Evolutionary conservation across 1,139 yeast species (phyloP).

Genomic region (Yamadazyma songkhlaensis): DNA sequence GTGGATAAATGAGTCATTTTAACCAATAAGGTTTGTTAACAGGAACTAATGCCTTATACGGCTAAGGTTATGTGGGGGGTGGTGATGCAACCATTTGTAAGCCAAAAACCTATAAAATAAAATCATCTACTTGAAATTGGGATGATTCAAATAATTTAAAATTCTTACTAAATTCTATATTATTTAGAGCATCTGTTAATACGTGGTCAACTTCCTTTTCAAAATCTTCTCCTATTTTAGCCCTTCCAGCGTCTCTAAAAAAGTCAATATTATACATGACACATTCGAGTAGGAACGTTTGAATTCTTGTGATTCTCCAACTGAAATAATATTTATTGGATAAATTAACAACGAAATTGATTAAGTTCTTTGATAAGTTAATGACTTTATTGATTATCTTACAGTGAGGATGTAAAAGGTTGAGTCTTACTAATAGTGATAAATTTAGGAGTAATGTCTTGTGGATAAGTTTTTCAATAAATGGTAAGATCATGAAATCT

Average conservation of each 20-base stretch:
- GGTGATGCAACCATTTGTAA: too few relatives aligned
- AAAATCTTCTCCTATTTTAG: too few relatives aligned
- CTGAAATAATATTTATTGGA: constrained; percentile 42
- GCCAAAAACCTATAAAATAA: background rate
- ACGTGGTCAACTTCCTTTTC: background rate
- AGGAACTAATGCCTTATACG: too few relatives aligned
- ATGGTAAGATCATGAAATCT: constrained; percentile 1
- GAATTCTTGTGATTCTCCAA: constrained; percentile 40
- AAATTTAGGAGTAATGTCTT: constrained; percentile 1
- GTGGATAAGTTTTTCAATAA: constrained; percentile 1
- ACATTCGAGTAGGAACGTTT: constrained; percentile 18
- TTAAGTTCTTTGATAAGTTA: constrained; percentile 1
- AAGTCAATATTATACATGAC: background rate
- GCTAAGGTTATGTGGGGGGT: too few relatives aligned
- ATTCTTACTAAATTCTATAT: constrained; percentile 1
- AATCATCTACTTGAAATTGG: background rate
- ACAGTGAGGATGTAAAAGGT: background rate
- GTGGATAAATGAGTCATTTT: too few relatives aligned
- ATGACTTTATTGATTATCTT: background rate
- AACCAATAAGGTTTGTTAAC: too few relatives aligned
- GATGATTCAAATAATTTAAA: constrained; percentile 1
- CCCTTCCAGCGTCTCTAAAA: background rate
- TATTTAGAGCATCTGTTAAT: background rate
- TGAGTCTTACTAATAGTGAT: background rate
- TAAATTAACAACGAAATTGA: constrained; percentile 1